A percentile compares a stretch with the other conserved stretches of the same genome.
phyloP scores from a whole-genome alignment of 2,329 filamentous ascomycete species.

The Arthrobotrys sphaeroides region DNA sequence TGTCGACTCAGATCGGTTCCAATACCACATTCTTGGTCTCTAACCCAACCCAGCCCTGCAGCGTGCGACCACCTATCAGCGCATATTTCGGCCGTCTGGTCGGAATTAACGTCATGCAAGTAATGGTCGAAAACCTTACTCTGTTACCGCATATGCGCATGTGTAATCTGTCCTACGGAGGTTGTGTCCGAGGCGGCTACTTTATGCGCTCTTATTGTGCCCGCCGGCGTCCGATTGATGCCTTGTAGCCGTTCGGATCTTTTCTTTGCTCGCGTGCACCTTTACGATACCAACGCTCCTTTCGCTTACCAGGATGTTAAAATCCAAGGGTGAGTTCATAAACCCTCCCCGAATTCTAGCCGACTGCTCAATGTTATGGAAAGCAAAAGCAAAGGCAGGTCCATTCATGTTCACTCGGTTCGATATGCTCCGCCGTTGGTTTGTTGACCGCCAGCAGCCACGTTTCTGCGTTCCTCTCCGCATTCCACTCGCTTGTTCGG shows the following conservation, averaged over 20 bases:
- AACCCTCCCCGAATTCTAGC: slow-evolving; percentile 1
- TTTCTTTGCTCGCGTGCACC: slow-evolving; percentile 30
- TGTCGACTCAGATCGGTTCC: not conserved
- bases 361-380: slow-evolving; percentile 1
- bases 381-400: slow-evolving; percentile 1
- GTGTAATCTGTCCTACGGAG: not conserved
- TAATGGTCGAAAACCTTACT: not conserved
- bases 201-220: slow-evolving; percentile 16
- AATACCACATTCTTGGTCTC: slow-evolving; percentile 15
- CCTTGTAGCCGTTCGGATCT: slow-evolving; percentile 35
- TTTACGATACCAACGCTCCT: slow-evolving; percentile 8
- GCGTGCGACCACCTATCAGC: not conserved
- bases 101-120: slow-evolving; percentile 13
- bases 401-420: slow-evolving; percentile 22
- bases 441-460: slow-evolving; percentile 13
- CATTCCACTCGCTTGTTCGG: slow-evolving; percentile 52
- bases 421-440: slow-evolving; percentile 40
- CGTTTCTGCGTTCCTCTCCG: slow-evolving; percentile 49
- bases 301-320: slow-evolving; percentile 29
- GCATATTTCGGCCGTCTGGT: slow-evolving; percentile 6
- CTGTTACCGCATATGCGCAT: slow-evolving; percentile 12
- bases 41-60: not conserved
- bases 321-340: slow-evolving; percentile 8
- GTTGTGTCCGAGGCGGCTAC: slow-evolving; percentile 19
- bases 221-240: slow-evolving; percentile 24